phyloP scores from a whole-genome alignment of 768 basidiomycete species.

The Podaxis carcinomalis region DNA sequence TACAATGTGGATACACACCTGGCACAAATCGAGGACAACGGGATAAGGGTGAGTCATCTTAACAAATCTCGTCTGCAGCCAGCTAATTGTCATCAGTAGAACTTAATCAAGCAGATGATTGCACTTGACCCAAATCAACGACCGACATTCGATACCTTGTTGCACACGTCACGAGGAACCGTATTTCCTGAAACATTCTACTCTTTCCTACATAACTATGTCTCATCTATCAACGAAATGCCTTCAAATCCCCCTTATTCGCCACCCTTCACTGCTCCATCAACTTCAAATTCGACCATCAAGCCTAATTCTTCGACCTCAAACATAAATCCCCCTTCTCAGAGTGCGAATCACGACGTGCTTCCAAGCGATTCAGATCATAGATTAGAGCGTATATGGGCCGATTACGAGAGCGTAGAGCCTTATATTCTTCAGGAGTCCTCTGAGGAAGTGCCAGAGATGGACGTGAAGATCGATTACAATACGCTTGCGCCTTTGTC shows the following conservation, averaged over 20 bases:
- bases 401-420: conserved; percentile 80
- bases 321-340: conserved; percentile 28
- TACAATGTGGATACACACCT: conserved; percentile 71
- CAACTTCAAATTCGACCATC: conserved; percentile 29
- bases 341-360: conserved; percentile 1
- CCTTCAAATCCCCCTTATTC: conserved; percentile 42
- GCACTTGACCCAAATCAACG: conserved; percentile 70
- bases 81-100: conserved; percentile 42
- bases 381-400: conserved; percentile 79
- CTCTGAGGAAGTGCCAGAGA: conserved; percentile 33
- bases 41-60: conserved; percentile 63
- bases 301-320: conserved; percentile 25
- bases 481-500: conserved; percentile 30
- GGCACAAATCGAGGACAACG: conserved; percentile 71
- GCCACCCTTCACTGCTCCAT: conserved; percentile 28
- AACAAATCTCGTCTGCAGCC: background rate
- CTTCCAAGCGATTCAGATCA: conserved; percentile 67
- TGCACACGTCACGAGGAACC: conserved; percentile 69
- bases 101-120: conserved; percentile 88
- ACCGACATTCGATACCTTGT: conserved; percentile 76
- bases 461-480: conserved; percentile 58
- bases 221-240: conserved; percentile 73
- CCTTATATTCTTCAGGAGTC: conserved; percentile 56
- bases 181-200: conserved; percentile 94
- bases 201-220: conserved; percentile 89